Evolutionary conservation across 345 rosid species (phyloP), one percentile per base, ranked within the genome.

Genomic region (Clarkia xantiana): DNA sequence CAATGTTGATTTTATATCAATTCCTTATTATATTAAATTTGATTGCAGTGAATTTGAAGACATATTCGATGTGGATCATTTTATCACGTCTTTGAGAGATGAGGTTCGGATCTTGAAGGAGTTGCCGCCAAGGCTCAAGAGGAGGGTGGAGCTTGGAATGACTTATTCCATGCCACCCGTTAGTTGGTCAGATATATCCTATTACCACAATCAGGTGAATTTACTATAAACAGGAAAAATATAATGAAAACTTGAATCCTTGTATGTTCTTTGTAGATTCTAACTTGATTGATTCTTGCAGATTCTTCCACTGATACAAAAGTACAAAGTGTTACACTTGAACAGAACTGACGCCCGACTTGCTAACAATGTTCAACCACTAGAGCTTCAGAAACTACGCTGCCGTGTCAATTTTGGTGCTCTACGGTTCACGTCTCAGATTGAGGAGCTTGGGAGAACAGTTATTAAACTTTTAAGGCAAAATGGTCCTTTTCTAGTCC

Each of bases 111-210:
- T 74, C 62, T 42, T 71, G 42, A 71, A 62, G 56, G 72, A 71
- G 44, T 44, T 74, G 47, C 84, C 84, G 38, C 59, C 74, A 0
- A 18, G 47, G 56, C 57, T 48, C 40, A 69, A 64, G 66, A 51
- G 34, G 40, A 71, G 67, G 48, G 63, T 62, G 9, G 62, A 67
- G 45, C 20, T 22, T 6, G 66, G 71, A 46, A 40, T 51, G 17
- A 40, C 55, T 14, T 62, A 61, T 49, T 58, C 74, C 40, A 63
- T 77, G 79, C 67, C 79, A 10, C 77, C 79, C 6, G 41, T 71
- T 44, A 77, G 75, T 44, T 77, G 79, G 83, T 74, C 83, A 11
- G 63, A 77, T 57, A 63, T 77, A 64, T 65, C 83, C n/a, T 77
- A 74, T 58, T 77, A 77, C 55, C 65, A 59, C n/a, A 39, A 74